Conservation (phyloP, 495 filamentous ascomycete species). For the Poronia punctata region DNA sequence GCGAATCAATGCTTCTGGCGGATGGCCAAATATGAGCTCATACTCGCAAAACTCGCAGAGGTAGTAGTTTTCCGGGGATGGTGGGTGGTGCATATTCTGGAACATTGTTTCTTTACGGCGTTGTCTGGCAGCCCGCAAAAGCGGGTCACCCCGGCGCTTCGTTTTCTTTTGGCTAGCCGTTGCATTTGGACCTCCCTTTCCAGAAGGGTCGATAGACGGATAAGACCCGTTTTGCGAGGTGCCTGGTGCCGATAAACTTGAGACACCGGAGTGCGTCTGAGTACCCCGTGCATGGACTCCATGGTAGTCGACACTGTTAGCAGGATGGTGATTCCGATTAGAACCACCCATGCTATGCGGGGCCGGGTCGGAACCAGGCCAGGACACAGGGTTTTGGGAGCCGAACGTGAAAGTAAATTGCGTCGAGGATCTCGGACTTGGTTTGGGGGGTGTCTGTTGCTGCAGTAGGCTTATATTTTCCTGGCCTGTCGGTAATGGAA, state of each 20-base stretch:
- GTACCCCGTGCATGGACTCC: constrained; percentile 5
- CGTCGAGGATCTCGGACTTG: constrained; percentile 53
- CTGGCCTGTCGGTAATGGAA: constrained; percentile 52
- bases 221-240: constrained; percentile 7
- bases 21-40: constrained; percentile 74
- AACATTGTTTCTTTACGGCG: constrained; percentile 37
- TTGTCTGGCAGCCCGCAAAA: constrained; percentile 26
- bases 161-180: constrained; percentile 17
- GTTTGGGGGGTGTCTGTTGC: constrained; percentile 54
- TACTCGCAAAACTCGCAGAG: constrained; percentile 93
- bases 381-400: constrained; percentile 43
- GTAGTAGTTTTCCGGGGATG: constrained; percentile 72
- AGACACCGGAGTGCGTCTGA: constrained; percentile 9
- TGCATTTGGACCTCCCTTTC: constrained; percentile 10
- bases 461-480: constrained; percentile 73
- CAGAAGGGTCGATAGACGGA: constrained; percentile 3
- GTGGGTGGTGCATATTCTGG: constrained; percentile 69
- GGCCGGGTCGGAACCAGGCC: constrained; percentile 57
- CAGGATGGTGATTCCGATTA: constrained; percentile 12
- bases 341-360: constrained; percentile 10
- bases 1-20: constrained; percentile 76
- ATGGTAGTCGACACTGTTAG: constrained; percentile 8
- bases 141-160: constrained; percentile 24
- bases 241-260: constrained; percentile 5
- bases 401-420: constrained; percentile 93